Conservation (phyloP, 2,329 filamentous ascomycete species). For the Aspergillus awamori region DNA sequence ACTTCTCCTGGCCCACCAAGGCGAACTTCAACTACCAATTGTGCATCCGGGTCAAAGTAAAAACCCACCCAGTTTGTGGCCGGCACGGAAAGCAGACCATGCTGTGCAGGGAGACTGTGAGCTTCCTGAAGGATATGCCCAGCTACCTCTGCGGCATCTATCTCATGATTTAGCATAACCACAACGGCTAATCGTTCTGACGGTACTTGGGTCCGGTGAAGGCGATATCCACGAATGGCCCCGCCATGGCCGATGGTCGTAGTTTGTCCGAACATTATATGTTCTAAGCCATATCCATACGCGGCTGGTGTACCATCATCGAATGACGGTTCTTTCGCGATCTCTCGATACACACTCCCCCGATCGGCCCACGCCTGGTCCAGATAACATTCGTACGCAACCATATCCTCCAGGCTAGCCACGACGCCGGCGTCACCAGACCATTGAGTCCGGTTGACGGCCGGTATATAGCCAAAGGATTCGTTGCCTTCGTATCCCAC, state of each 20-base stretch:
- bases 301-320: slow-evolving; percentile 38
- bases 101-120: slow-evolving; percentile 26
- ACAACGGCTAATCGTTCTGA: slow-evolving; percentile 43
- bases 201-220: slow-evolving; percentile 40
- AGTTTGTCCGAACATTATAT: slow-evolving; percentile 29
- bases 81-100: slow-evolving; percentile 12
- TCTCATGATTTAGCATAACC: slow-evolving; percentile 47
- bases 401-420: slow-evolving; percentile 51
- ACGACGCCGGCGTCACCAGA: slow-evolving; percentile 51
- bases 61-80: slow-evolving; percentile 36
- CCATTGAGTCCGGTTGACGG: slow-evolving; percentile 50
- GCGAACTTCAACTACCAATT: slow-evolving; percentile 35
- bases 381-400: slow-evolving; percentile 49
- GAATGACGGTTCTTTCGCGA: slow-evolving; percentile 33
- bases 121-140: slow-evolving; percentile 33
- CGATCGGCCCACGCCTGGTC: slow-evolving; percentile 35
- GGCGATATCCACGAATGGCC: slow-evolving; percentile 47
- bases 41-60: slow-evolving; percentile 44
- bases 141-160: slow-evolving; percentile 28
- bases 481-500: slow-evolving; percentile 50
- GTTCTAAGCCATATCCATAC: slow-evolving; percentile 45
- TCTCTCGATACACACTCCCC: slow-evolving; percentile 39
- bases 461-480: slow-evolving; percentile 39
- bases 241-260: slow-evolving; percentile 44
- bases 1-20: slow-evolving; percentile 32